These are phyloP conservation scores for Anethum foeniculum DNA, from an alignment of 140 eudicot genomes.

Conservation along the genomic window DNA sequence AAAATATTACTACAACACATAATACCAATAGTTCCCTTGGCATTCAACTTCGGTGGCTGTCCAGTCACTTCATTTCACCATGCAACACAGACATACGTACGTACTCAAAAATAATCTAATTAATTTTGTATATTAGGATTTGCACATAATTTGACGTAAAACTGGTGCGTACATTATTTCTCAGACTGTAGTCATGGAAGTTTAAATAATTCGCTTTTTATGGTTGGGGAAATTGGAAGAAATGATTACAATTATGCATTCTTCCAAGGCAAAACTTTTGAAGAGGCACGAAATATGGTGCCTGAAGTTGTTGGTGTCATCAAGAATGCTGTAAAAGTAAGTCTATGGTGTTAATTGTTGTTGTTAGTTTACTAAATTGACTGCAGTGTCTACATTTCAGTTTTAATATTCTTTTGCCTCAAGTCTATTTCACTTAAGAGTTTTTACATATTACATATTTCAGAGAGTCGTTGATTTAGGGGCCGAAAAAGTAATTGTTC, in stretches of 20 bases:
- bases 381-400: neutral
- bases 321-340: conserved; percentile 14
- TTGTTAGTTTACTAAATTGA: neutral
- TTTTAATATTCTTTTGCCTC: too few species aligned
- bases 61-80: neutral
- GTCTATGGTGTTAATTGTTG: neutral
- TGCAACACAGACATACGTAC: neutral
- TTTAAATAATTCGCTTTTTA: conserved; percentile 16
- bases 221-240: conserved; percentile 43
- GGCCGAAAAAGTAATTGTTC: conserved; percentile 16
- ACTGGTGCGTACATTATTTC: neutral
- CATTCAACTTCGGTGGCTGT: neutral
- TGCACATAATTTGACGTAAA: neutral
- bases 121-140: neutral
- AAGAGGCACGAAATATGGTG: conserved; percentile 13
- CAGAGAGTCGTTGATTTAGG: conserved; percentile 9
- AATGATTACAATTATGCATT: conserved; percentile 31
- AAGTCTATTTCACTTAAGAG: too few species aligned
- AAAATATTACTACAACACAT: too few species aligned
- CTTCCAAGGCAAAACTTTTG: conserved; percentile 1
- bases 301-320: conserved; percentile 19
- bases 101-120: neutral
- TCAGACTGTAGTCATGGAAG: neutral
- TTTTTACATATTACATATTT: too few species aligned
- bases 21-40: neutral